Evolutionary conservation across 2,329 filamentous ascomycete species (phyloP), one percentile per base, ranked within the genome.

Genomic region (Aspergillus ibericus): DNA sequence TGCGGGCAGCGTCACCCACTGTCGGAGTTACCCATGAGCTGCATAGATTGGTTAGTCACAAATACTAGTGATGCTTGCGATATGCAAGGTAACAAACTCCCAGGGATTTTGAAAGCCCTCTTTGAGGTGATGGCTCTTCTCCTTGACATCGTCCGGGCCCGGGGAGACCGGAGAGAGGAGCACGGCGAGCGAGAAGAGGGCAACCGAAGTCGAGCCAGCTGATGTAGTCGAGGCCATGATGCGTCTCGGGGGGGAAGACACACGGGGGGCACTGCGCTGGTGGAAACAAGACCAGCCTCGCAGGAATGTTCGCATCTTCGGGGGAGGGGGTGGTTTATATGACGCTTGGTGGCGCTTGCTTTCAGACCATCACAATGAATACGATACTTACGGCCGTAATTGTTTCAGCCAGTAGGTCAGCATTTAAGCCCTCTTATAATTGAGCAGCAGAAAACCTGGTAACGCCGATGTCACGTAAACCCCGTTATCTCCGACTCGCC

Each of bases 81-180:
- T 5, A 12, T 32, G 15, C n/a, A 10, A 15, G 13, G 4, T 16
- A 34, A 16, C 32, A 8, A 63, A 79, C 71, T 76, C 72, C 77
- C 77, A 80, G n/a, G 77, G 77, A 59, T 79, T 80, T 29, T 67
- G 66, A 56, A 78, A 80, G 5, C 76, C 75, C 2, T 60, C 66
- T 53, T 72, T 67, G 3, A 66, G 58, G 65, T 80, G 78, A 62
- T 78, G 77, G 12, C 65, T 72, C 59, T 79, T 79, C 18, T 69
- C 55, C 12, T 70, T 64, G 2, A 72, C 72, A 68, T 78, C 77
- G 8, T 78, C 75, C 1, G 77, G 77, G 3, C 65, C 66, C 15
- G 71, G 57, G 20, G 70, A 67, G 9, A 66, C 64, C 2, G 73
- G 66, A 20, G 77, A 70, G 1, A 65, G 68, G n/a, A 76, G 71